phyloP scores from a whole-genome alignment of 2,329 filamentous ascomycete species.

The Whalleya microplaca region DNA sequence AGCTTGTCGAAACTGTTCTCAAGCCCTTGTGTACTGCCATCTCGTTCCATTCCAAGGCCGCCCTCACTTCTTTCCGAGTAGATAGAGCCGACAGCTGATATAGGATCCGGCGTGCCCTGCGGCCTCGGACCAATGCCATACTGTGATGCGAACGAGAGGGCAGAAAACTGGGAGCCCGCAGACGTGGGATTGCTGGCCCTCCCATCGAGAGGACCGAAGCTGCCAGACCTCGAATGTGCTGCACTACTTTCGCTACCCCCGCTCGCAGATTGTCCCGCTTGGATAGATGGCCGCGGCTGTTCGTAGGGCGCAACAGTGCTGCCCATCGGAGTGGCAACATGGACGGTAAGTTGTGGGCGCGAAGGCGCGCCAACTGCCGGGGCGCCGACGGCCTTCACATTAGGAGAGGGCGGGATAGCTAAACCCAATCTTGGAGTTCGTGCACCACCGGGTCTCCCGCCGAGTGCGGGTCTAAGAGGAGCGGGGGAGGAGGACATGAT shows the following conservation, averaged over 20 bases:
- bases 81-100: slow-evolving; percentile 83
- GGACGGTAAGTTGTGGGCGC: slow-evolving; percentile 73
- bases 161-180: slow-evolving; percentile 85
- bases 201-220: slow-evolving; percentile 77
- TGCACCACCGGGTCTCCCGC: slow-evolving; percentile 62
- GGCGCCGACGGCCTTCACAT: slow-evolving; percentile 72
- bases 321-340: slow-evolving; percentile 87
- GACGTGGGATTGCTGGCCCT: slow-evolving; percentile 81
- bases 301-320: slow-evolving; percentile 74
- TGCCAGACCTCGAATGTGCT: slow-evolving; percentile 80
- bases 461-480: slow-evolving; percentile 81
- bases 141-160: slow-evolving; percentile 77
- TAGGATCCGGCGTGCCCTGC: slow-evolving; percentile 77
- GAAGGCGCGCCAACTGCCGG: slow-evolving; percentile 46
- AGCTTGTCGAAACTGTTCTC: slow-evolving; percentile 76
- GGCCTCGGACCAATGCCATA: slow-evolving; percentile 69
- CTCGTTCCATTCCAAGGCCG: slow-evolving; percentile 77
- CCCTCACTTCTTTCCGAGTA: slow-evolving; percentile 82
- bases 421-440: slow-evolving; percentile 80
- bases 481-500: slow-evolving; percentile 78
- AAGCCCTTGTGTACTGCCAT: slow-evolving; percentile 77
- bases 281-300: slow-evolving; percentile 57
- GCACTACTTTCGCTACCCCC: slow-evolving; percentile 80
- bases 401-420: slow-evolving; percentile 87
- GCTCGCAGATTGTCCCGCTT: slow-evolving; percentile 68